Percentiles rank a stretch among this genome's conserved stretches.
phyloP scores from a whole-genome alignment of 106 monocot genomes.

The Posidonia australis region DNA sequence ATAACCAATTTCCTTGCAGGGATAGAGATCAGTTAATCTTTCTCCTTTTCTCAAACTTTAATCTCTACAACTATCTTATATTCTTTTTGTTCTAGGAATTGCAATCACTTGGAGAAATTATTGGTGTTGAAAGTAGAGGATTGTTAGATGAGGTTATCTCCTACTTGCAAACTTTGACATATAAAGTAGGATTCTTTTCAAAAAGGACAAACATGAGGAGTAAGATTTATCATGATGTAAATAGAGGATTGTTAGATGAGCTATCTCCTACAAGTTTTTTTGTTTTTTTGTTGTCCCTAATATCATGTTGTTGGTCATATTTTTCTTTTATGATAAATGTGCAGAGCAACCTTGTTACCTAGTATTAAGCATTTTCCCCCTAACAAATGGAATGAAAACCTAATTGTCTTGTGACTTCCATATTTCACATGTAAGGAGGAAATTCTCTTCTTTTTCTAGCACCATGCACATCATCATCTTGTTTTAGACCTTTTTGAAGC shows the following conservation, averaged over 20 bases:
- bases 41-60: background rate
- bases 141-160: slow-evolving; percentile 23
- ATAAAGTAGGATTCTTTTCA: slow-evolving; percentile 20
- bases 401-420: slow-evolving; percentile 58
- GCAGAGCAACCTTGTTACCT: slow-evolving; percentile 85
- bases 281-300: no score
- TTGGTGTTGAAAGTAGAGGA: slow-evolving; percentile 23
- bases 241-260: no score
- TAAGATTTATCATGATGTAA: no score
- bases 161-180: slow-evolving; percentile 8
- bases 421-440: slow-evolving; percentile 57
- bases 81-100: slow-evolving; percentile 8
- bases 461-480: no score
- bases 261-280: no score
- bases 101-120: slow-evolving; percentile 19
- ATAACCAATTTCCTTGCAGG: no score
- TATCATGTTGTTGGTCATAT: no score
- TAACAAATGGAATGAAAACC: slow-evolving; percentile 62
- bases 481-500: no score
- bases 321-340: background rate
- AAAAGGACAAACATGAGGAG: slow-evolving; percentile 16
- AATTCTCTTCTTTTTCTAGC: background rate
- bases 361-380: slow-evolving; percentile 78
- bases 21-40: no score
- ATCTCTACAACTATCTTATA: background rate